Evolutionary conservation across 2,329 filamentous ascomycete genomes (phyloP).

Genomic region (Diaporthe ilicicola): DNA sequence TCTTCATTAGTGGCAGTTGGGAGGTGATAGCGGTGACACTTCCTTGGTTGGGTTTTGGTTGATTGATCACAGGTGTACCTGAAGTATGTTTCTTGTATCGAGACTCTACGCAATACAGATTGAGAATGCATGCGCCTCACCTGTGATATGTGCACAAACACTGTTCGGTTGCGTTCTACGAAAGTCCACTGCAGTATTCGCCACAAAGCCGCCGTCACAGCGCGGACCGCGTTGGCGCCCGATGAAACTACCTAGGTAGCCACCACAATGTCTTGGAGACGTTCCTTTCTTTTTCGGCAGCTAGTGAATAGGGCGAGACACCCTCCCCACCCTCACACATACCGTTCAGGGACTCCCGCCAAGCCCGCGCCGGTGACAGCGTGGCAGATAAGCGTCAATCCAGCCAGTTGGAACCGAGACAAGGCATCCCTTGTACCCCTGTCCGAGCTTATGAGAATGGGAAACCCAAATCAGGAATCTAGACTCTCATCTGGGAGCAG

Average conservation of each 20-base stretch:
- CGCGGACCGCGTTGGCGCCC: background rate
- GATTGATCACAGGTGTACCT: conserved; percentile 3
- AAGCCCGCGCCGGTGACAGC: conserved; percentile 9
- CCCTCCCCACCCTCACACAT: background rate
- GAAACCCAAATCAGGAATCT: conserved; percentile 20
- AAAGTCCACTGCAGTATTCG: background rate
- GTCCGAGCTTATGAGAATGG: conserved; percentile 1
- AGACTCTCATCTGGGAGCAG: background rate
- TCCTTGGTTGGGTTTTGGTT: conserved; percentile 12
- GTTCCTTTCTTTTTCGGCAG: background rate
- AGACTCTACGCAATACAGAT: conserved; percentile 20
- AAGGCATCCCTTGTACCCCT: background rate
- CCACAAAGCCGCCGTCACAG: background rate
- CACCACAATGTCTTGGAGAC: background rate
- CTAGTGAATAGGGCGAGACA: conserved; percentile 10
- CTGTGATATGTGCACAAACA: background rate
- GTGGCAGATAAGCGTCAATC: conserved; percentile 24
- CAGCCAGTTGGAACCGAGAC: conserved; percentile 27
- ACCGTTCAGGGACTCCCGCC: conserved; percentile 25
- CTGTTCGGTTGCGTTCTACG: background rate
- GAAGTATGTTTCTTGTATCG: background rate
- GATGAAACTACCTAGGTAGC: conserved; percentile 7
- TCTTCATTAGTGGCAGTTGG: background rate
- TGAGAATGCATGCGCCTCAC: conserved; percentile 17
- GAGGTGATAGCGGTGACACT: background rate